Base-by-base conservation (phyloP, 768 basidiomycete species). In the Nidularia sp. region DNA sequence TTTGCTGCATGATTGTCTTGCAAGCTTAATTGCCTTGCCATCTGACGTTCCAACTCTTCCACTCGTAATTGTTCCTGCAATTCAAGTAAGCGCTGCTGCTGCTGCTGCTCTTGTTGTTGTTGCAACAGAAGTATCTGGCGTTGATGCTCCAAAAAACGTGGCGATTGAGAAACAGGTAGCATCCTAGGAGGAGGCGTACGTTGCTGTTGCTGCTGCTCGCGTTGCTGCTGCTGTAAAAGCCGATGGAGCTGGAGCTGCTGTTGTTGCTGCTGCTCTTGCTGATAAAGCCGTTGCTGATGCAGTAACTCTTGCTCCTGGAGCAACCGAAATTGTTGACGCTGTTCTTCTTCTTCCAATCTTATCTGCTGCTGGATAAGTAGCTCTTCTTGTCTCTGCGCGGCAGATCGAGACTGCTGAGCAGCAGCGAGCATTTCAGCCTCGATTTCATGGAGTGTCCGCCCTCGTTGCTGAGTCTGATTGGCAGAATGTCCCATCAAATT, bases 391-490 rank as follows among this genome's bases (percentile, higher is more conserved):
- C 62, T 57, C 45, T 63, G 60, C 48, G 53, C 52, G 48, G 53
- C 50, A 43, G 57, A 31, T 50, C 62, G 61, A 50, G 62, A 64
- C 54, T 80, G 76, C 49, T 80, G 76, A 31, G 81, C 81, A 22
- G 75, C 78, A 5, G 78, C 77, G n/a, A 77, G 76, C 88, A 92
- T 90, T 66, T 93, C 91, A 2, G 84, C 80, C 61, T 93, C 91
- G 53, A 93, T 85, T 57, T 93, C 91, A 57, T 89, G 84, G 29
- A 93, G 63, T 0, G 89, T 91, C 15, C 83, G 82, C 7, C 76
- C 73, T 7, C 62, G 52, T n/a, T 44, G 51, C 45, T 54, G 55
- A 29, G 49, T 57, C 48, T 57, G 34, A 62, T 41, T 72, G 72
- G 49, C 57, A 59, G 33, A 58, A 29, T 45, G 64, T 53, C 67